Percentiles rank a stretch among this genome's conserved stretches.
These are phyloP conservation scores for Neurospora cerealis DNA, from an alignment of 495 filamentous ascomycete genomes.

Conservation along the genomic window DNA sequence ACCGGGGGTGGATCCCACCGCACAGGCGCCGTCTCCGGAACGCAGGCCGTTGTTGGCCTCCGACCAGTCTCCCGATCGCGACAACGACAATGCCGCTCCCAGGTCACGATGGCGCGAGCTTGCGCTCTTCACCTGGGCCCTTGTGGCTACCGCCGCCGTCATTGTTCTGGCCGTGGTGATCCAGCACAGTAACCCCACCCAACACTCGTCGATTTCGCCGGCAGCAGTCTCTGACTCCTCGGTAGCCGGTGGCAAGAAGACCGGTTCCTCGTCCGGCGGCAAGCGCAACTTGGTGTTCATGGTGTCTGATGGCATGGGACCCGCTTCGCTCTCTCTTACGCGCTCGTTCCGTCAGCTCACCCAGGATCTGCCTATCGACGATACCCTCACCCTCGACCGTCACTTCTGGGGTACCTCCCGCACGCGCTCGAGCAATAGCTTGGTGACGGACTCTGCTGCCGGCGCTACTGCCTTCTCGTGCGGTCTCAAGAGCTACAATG, in stretches of 20 bases:
- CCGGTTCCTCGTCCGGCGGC: constrained; percentile 37
- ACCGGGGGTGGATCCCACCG: neutral
- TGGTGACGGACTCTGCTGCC: constrained; percentile 91
- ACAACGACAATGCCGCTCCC: constrained; percentile 21
- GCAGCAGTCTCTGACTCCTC: constrained; percentile 72
- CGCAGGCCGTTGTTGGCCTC: constrained; percentile 23
- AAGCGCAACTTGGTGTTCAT: constrained; percentile 96
- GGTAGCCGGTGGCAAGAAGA: constrained; percentile 21
- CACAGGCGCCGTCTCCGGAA: constrained; percentile 11
- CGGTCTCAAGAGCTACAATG: constrained; percentile 87
- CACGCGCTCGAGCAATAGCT: constrained; percentile 67
- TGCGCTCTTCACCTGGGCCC: constrained; percentile 74
- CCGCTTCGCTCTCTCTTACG: constrained; percentile 77
- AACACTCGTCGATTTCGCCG: constrained; percentile 9
- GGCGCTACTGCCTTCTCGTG: constrained; percentile 96
- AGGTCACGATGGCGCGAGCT: constrained; percentile 39
- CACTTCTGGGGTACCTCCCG: constrained; percentile 83
- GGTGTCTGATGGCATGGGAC: constrained; percentile 98
- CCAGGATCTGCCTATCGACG: constrained; percentile 53
- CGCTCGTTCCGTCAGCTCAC: constrained; percentile 67
- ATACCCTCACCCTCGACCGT: constrained; percentile 69
- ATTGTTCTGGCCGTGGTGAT: constrained; percentile 65
- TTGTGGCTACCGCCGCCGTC: constrained; percentile 72
- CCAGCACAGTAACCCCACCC: constrained; percentile 47
- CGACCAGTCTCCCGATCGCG: constrained; percentile 9